phyloP scores from a whole-genome alignment of 805 yeast genomes.

The Starmerella roubikii region DNA sequence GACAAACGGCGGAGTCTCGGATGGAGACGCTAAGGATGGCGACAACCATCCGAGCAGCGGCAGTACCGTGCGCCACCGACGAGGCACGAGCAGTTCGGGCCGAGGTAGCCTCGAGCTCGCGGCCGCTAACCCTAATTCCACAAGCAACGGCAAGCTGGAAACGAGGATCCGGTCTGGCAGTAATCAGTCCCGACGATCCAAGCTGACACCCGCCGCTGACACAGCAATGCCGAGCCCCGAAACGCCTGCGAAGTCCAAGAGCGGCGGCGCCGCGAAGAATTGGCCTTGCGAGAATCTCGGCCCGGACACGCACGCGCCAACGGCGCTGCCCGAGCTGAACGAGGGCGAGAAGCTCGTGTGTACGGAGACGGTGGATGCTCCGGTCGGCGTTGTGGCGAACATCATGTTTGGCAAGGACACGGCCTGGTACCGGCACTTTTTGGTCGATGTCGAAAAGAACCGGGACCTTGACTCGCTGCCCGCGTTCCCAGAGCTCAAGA shows the following conservation, averaged over 20 bases:
- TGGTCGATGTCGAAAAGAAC: slow-evolving; percentile 24
- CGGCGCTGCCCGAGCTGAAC: slow-evolving; percentile 36
- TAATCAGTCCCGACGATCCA: neutral
- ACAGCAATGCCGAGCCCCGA: neutral
- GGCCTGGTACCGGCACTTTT: slow-evolving; percentile 32
- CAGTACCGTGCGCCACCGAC: neutral
- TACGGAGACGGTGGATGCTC: slow-evolving; percentile 44
- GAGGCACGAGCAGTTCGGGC: neutral
- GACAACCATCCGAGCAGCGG: neutral
- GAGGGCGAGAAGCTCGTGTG: slow-evolving; percentile 40
- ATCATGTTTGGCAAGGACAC: slow-evolving; percentile 55
- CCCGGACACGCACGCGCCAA: slow-evolving; percentile 37
- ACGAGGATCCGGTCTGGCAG: neutral
- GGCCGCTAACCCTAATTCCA: no score
- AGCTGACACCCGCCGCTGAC: neutral
- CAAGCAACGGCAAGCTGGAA: no score
- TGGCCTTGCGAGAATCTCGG: slow-evolving; percentile 29
- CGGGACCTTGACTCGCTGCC: slow-evolving; percentile 23
- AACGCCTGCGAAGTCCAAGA: neutral
- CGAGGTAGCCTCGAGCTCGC: neutral
- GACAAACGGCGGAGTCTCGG: neutral
- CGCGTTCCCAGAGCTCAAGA: slow-evolving; percentile 17
- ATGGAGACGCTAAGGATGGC: neutral
- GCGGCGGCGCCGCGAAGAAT: slow-evolving; percentile 1
- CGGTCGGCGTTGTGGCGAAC: slow-evolving; percentile 62